Evolutionary conservation across 192 early-diverging fungal species (phyloP).

Genomic region (Backusella australiensis): DNA sequence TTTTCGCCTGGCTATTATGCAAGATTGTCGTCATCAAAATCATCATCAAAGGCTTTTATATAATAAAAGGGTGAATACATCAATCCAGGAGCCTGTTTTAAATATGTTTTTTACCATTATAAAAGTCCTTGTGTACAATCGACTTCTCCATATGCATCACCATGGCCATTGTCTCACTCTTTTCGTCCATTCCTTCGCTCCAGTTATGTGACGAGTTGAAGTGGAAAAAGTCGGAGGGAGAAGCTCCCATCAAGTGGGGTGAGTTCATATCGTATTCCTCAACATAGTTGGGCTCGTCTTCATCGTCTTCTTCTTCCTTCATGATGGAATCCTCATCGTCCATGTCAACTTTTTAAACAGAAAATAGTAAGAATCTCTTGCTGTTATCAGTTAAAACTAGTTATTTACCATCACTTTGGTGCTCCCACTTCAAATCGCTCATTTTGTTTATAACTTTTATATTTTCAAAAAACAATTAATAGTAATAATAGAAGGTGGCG

Average conservation of each 20-base stretch:
- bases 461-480: background rate
- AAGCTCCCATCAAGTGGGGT: background rate
- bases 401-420: background rate
- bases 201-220: background rate
- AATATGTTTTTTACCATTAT: background rate
- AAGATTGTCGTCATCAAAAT: constrained; percentile 14
- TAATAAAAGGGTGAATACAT: background rate
- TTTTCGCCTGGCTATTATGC: background rate
- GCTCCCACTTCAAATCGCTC: background rate
- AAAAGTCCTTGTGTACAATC: constrained; percentile 10
- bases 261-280: background rate
- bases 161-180: background rate
- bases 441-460: background rate
- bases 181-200: background rate
- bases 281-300: background rate
- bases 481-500: background rate
- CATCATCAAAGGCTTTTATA: background rate
- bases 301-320: constrained; percentile 1
- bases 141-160: constrained; percentile 13
- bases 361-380: too few species aligned
- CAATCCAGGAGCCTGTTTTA: background rate
- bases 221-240: background rate
- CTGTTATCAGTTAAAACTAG: too few species aligned
- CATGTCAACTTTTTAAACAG: background rate
- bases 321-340: constrained; percentile 11